These are phyloP conservation scores for Xylariaceae sp. DNA, from an alignment of 2,329 filamentous ascomycete genomes.

Conservation along the genomic window DNA sequence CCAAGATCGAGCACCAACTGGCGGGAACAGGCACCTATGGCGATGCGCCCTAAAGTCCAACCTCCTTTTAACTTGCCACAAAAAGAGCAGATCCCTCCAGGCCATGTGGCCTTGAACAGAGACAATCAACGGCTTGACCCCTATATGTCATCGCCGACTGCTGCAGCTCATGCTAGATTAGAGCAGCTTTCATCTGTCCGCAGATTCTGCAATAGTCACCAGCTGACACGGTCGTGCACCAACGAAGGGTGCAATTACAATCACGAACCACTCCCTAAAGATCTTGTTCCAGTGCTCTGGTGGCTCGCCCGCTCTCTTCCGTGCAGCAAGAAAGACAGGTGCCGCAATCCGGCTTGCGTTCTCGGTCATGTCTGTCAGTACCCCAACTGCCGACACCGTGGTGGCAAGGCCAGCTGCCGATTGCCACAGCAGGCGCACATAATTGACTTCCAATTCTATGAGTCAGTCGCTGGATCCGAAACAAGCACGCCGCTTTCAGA, in stretches of 20 bases:
- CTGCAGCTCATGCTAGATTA: slow-evolving; percentile 19
- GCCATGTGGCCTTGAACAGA: slow-evolving; percentile 28
- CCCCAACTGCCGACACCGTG: slow-evolving; percentile 30
- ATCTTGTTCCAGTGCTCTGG: slow-evolving; percentile 27
- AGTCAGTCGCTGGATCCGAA: no score
- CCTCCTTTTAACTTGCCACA: slow-evolving; percentile 19
- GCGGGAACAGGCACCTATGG: slow-evolving; percentile 2
- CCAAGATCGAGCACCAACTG: slow-evolving; percentile 1
- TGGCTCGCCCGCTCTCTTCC: slow-evolving; percentile 30
- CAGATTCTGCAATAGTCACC: slow-evolving; percentile 30
- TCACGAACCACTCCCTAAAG: slow-evolving; percentile 25
- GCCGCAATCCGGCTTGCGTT: slow-evolving; percentile 26
- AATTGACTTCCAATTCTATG: slow-evolving; percentile 14
- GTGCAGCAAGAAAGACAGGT: slow-evolving; percentile 27
- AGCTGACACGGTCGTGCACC: slow-evolving; percentile 24
- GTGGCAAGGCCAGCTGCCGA: slow-evolving; percentile 31
- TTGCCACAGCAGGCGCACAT: slow-evolving; percentile 21
- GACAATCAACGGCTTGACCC: slow-evolving; percentile 29
- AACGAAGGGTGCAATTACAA: slow-evolving; percentile 30
- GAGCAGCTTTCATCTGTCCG: slow-evolving; percentile 20
- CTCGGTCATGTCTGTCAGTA: slow-evolving; percentile 34
- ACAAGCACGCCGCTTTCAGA: no score
- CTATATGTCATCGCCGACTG: slow-evolving; percentile 22
- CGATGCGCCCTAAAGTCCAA: slow-evolving; percentile 1
- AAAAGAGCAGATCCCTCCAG: slow-evolving; percentile 26